Evolutionary conservation across 805 yeast genomes (phyloP).

Genomic region (Candida broadrunensis): DNA sequence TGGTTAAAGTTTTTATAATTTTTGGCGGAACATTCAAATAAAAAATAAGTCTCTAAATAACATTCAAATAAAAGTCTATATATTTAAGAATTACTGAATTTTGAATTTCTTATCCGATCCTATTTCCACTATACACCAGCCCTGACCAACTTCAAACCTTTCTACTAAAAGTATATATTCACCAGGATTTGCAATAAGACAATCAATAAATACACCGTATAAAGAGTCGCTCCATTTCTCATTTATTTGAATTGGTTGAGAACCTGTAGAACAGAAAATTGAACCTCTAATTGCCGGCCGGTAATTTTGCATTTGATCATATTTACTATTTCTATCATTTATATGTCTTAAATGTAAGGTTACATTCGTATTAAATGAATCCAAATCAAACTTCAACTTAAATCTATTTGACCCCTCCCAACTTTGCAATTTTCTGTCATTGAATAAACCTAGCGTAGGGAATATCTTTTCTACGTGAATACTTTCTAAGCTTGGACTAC

Average conservation of each 20-base stretch:
- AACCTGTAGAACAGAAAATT: slow-evolving; percentile 28
- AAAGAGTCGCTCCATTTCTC: slow-evolving; percentile 39
- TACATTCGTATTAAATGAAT: slow-evolving; percentile 17
- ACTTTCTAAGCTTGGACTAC: slow-evolving; percentile 2
- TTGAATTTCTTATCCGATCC: slow-evolving; percentile 24
- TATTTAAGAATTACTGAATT: not conserved
- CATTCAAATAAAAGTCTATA: too few species aligned
- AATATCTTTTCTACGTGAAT: slow-evolving; percentile 3
- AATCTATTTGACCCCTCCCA: slow-evolving; percentile 43
- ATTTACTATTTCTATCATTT: slow-evolving; percentile 5
- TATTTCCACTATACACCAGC: slow-evolving; percentile 32
- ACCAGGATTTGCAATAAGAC: slow-evolving; percentile 19
- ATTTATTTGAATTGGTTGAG: slow-evolving; percentile 30
- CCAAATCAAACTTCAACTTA: slow-evolving; percentile 25
- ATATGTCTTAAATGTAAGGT: slow-evolving; percentile 25
- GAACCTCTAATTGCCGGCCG: slow-evolving; percentile 48
- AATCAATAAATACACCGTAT: slow-evolving; percentile 43
- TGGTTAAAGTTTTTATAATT: too few species aligned
- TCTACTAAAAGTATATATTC: slow-evolving; percentile 43
- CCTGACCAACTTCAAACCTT: slow-evolving; percentile 47
- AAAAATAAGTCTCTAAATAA: too few species aligned
- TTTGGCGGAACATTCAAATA: too few species aligned
- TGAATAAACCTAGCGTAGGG: slow-evolving; percentile 5
- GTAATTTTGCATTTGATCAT: slow-evolving; percentile 23
- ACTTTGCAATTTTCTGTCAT: slow-evolving; percentile 10